phyloP scores from a whole-genome alignment of 2,329 filamentous ascomycete species.

The Mycosphaerella sp. region DNA sequence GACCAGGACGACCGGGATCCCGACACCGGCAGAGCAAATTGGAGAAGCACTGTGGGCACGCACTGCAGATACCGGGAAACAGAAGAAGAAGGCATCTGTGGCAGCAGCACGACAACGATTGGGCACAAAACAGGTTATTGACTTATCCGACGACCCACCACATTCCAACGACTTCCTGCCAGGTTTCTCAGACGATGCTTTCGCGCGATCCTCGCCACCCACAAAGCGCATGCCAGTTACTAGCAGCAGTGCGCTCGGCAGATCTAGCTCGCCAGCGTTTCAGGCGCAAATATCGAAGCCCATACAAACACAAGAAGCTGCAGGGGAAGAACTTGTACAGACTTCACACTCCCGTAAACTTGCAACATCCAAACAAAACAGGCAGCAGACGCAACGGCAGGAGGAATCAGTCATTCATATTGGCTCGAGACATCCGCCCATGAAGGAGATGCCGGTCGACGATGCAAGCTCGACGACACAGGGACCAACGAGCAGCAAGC shows the following conservation, averaged over 20 bases:
- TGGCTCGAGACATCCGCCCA: background rate
- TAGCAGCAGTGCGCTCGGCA: background rate
- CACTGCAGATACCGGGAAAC: conserved; percentile 26
- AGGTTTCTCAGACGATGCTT: conserved; percentile 26
- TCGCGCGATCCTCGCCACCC: conserved; percentile 22
- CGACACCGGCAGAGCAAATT: conserved; percentile 12
- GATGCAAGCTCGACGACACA: background rate
- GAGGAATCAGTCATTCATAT: background rate
- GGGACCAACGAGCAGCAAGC: conserved; percentile 10
- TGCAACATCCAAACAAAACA: background rate
- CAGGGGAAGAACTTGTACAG: no score
- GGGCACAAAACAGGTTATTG: conserved; percentile 33
- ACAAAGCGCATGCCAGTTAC: conserved; percentile 1
- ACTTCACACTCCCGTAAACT: no score
- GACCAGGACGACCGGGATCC: conserved; percentile 12
- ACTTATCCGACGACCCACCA: conserved; percentile 28
- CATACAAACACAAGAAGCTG: background rate
- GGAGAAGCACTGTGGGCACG: conserved; percentile 25
- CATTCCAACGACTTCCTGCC: conserved; percentile 24
- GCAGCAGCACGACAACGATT: conserved; percentile 20
- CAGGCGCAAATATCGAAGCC: conserved; percentile 15
- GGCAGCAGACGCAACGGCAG: background rate
- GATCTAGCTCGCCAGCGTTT: conserved; percentile 35
- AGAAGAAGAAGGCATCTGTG: conserved; percentile 17
- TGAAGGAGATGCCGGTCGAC: background rate